Base-by-base conservation (phyloP, 208 protist species). In the Zelonia costaricensis region DNA sequence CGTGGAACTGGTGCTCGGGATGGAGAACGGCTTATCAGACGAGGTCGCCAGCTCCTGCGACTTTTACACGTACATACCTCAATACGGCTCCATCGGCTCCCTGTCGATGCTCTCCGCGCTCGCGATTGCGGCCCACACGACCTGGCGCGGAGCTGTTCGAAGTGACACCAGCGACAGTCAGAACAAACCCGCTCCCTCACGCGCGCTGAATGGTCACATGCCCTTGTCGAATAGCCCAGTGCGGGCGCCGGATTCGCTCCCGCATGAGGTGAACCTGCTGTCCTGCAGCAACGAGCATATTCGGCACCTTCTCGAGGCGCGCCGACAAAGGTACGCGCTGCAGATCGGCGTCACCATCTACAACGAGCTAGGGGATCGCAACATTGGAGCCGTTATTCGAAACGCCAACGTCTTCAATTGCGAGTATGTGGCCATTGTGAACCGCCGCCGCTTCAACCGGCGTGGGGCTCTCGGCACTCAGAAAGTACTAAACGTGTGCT, bases 381-480 rank as follows among this genome's bases (percentile, higher is more conserved):
- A 94, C 49, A 92, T 94, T 49, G 84, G 88, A 20, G 88, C 88
- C 0, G 75, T 91, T 6, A 82, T 92, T 56, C 69, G 88, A 7
- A 94, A 94, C 64, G 85, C 82, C 6, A 92, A 94, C 40, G 88
- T 54, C 0, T 94, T 86, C 49, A 94, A 94, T 43, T 91, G 80
- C 47, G 88, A 90, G 25, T 25, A 71, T 44, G 59, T 92, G 27
- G 66, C 81, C 39, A 62, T 94, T 2, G 40, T 94, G 9, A 82
- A 88, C 36, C 80, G 88, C 9, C 51, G 69, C 3, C 83, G 86
- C 30, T 92, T 88, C 60, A 94, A 80, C 44, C 54, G 78, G 4
- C 77, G 88, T 30, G 88, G 88, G 5, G 82, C 88, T 7, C 48
- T 94, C 12, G 88, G 88, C 3, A 91, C 83, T 16, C 74, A 94